Conservation (phyloP, 2,329 filamentous ascomycete species). For the Fusarium siculi region DNA sequence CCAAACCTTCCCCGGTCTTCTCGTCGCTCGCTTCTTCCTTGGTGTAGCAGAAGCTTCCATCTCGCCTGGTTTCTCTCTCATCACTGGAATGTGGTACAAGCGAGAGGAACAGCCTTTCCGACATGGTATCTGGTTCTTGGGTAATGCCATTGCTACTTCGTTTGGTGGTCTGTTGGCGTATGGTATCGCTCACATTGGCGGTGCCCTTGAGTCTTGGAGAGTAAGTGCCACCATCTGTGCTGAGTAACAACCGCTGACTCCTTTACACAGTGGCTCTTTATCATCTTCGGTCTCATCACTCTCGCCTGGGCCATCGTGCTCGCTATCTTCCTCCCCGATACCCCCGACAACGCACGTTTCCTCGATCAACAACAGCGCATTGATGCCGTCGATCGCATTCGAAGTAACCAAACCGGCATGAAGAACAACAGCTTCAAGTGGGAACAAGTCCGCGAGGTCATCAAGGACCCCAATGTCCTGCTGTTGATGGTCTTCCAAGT, state of each 20-base stretch:
- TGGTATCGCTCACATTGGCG: conserved; percentile 36
- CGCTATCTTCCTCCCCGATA: conserved; percentile 30
- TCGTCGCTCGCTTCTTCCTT: conserved; percentile 35
- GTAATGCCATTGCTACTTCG: conserved; percentile 35
- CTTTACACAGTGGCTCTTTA: conserved; percentile 25
- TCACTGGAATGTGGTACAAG: conserved; percentile 42
- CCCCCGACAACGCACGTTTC: conserved; percentile 27
- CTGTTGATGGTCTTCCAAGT: conserved; percentile 37
- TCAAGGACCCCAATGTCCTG: conserved; percentile 35
- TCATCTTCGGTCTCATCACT: conserved; percentile 39
- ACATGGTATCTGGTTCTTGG: conserved; percentile 41
- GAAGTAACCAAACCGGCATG: conserved; percentile 36
- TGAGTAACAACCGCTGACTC: fast-evolving
- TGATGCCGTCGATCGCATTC: conserved; percentile 29
- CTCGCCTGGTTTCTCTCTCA: conserved; percentile 35
- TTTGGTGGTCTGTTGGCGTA: conserved; percentile 37
- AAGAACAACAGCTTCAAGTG: conserved; percentile 36
- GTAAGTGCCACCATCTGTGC: not conserved
- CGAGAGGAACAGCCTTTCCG: conserved; percentile 39
- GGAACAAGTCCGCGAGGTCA: conserved; percentile 36
- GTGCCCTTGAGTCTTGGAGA: conserved; percentile 23
- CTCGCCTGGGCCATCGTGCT: conserved; percentile 28
- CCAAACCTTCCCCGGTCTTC: conserved; percentile 23
- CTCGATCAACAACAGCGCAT: conserved; percentile 25
- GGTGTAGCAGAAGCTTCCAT: conserved; percentile 40